A percentile compares a stretch with the other conserved stretches of the same genome.
These are phyloP conservation scores for Sistotremastrum suecicum DNA, from an alignment of 768 basidiomycete species.

Conservation along the genomic window DNA sequence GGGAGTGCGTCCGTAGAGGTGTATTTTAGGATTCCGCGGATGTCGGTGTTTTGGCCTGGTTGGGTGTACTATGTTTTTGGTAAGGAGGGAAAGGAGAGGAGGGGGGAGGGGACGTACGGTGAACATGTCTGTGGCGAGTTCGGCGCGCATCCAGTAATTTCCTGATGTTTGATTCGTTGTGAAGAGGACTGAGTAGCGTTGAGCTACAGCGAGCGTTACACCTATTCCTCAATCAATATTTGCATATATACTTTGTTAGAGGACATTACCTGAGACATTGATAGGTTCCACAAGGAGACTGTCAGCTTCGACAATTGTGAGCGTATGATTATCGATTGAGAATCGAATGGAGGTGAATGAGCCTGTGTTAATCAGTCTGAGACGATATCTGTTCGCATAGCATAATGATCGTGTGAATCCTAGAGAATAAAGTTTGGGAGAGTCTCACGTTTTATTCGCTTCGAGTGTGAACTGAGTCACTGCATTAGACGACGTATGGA, in stretches of 20 bases:
- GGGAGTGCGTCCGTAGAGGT: background rate
- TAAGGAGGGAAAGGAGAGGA: background rate
- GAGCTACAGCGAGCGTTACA: slow-evolving; percentile 29
- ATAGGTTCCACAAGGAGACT: slow-evolving; percentile 28
- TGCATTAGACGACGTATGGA: slow-evolving; percentile 7
- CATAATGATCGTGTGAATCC: background rate
- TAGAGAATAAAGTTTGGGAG: background rate
- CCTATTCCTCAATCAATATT: too few species aligned
- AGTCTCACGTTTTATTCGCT: slow-evolving; percentile 15
- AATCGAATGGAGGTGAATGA: slow-evolving; percentile 32
- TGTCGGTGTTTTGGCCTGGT: slow-evolving; percentile 2
- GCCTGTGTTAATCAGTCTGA: slow-evolving; percentile 34
- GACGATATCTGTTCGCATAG: slow-evolving; percentile 21
- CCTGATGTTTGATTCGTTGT: slow-evolving; percentile 24
- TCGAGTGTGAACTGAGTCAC: slow-evolving; percentile 19
- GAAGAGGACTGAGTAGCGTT: slow-evolving; percentile 36
- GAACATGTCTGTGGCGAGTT: slow-evolving; percentile 22
- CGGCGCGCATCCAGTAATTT: slow-evolving; percentile 25
- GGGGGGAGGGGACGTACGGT: slow-evolving; percentile 4
- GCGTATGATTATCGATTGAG: slow-evolving; percentile 30
- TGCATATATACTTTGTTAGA: too few species aligned
- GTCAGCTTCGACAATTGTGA: slow-evolving; percentile 35
- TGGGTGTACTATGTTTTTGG: background rate
- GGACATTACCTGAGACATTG: slow-evolving; percentile 18
- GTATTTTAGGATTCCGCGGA: slow-evolving; percentile 2